phyloP scores from a whole-genome alignment of 305 asterid genomes.

The Caryopteris hybrid region DNA sequence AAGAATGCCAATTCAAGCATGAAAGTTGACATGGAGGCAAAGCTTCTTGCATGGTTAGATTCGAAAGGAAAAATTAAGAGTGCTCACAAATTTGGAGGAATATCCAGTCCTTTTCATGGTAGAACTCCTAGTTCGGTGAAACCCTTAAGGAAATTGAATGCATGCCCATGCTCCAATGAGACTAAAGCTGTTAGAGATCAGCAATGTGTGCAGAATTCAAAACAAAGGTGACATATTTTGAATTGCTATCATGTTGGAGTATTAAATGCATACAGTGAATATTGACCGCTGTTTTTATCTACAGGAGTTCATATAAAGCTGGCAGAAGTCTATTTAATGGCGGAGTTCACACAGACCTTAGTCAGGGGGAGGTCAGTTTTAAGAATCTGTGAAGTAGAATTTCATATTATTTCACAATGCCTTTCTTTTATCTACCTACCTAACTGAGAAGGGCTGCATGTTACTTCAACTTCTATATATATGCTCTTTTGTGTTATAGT shows the following conservation, averaged over 20 bases:
- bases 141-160: slow-evolving; percentile 30
- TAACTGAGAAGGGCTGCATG: background rate
- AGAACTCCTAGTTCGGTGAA: slow-evolving; percentile 54
- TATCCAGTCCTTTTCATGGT: slow-evolving; percentile 34
- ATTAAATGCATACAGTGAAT: background rate
- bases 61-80: slow-evolving; percentile 74
- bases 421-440: background rate
- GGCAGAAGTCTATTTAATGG: slow-evolving; percentile 40
- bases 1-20: slow-evolving; percentile 42
- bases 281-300: slow-evolving; percentile 13
- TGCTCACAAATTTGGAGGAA: slow-evolving; percentile 42
- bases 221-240: slow-evolving; percentile 34
- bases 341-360: slow-evolving; percentile 24
- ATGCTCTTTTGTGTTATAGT: background rate
- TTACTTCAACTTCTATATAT: background rate
- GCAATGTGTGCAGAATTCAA: slow-evolving; percentile 28
- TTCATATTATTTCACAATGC: background rate
- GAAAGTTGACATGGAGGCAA: slow-evolving; percentile 80
- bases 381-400: background rate
- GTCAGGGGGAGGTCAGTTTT: slow-evolving; percentile 31
- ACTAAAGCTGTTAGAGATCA: slow-evolving; percentile 30
- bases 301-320: slow-evolving; percentile 46
- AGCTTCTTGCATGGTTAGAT: slow-evolving; percentile 80
- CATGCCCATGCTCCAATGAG: slow-evolving; percentile 32
- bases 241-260: background rate